A percentile compares a stretch with the other conserved stretches of the same genome.
Evolutionary conservation across 306 rosid genomes (phyloP).

Genomic region (Glycine soja): DNA sequence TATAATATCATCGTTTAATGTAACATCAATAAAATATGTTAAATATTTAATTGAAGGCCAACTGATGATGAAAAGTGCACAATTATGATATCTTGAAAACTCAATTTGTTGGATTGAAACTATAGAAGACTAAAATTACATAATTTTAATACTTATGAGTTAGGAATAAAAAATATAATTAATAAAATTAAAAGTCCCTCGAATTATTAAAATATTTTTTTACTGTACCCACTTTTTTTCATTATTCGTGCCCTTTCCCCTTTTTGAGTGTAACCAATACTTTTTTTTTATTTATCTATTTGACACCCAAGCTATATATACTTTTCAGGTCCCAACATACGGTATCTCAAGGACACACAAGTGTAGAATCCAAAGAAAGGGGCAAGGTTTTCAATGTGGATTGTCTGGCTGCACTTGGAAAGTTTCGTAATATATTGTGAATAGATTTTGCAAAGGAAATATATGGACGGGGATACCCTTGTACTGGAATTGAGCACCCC

Average conservation of each 20-base stretch:
- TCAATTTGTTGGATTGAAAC: too few species aligned
- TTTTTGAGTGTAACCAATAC: neutral
- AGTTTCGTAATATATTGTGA: too few species aligned
- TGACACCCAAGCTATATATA: neutral
- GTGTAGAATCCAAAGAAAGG: slow-evolving; percentile 45
- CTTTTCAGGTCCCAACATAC: slow-evolving; percentile 26
- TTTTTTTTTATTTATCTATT: neutral
- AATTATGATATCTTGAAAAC: too few species aligned
- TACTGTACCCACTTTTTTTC: neutral
- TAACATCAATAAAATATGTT: too few species aligned
- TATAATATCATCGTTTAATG: too few species aligned
- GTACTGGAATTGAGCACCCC: slow-evolving; percentile 8
- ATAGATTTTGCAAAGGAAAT: slow-evolving; percentile 5
- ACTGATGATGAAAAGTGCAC: too few species aligned
- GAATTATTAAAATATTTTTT: neutral
- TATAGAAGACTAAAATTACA: too few species aligned
- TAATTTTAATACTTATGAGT: too few species aligned
- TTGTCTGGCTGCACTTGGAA: slow-evolving; percentile 32
- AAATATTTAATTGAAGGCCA: too few species aligned
- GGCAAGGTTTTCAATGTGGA: slow-evolving; percentile 35
- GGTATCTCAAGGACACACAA: neutral
- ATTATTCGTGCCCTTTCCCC: neutral
- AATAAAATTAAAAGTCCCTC: too few species aligned
- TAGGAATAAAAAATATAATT: too few species aligned
- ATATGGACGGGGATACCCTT: slow-evolving; percentile 32